Evolutionary conservation across 2,329 filamentous ascomycete species (phyloP).

Genomic region (Alternaria consortialis): DNA sequence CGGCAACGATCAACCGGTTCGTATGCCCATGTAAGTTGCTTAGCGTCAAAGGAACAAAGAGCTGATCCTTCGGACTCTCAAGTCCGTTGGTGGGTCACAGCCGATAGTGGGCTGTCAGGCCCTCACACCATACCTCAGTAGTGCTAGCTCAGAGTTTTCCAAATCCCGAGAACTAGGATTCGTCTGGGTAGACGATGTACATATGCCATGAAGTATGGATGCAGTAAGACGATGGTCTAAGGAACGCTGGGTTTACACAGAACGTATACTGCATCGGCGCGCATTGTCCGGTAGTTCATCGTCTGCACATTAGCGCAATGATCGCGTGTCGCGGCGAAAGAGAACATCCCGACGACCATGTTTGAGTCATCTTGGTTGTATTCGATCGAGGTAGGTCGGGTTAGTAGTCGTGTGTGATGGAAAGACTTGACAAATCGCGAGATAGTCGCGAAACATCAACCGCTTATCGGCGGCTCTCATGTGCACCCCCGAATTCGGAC

Average conservation of each 20-base stretch:
- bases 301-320: not conserved
- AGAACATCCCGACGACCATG: not conserved
- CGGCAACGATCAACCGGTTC: constrained; percentile 7
- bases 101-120: constrained; percentile 3
- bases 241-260: not conserved
- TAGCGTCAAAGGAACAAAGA: not conserved
- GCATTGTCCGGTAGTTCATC: not conserved
- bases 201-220: not conserved
- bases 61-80: constrained; percentile 9
- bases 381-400: not conserved
- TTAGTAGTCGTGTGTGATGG: not conserved
- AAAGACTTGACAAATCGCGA: not conserved
- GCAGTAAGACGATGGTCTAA: not conserved
- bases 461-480: constrained; percentile 19
- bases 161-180: not conserved
- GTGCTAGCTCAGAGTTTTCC: not conserved
- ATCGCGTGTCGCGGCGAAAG: too few relatives aligned
- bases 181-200: not conserved
- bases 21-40: not conserved
- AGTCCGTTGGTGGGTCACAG: constrained; percentile 10
- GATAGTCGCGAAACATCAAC: not conserved
- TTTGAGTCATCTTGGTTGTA: not conserved
- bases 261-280: not conserved
- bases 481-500: constrained; percentile 9
- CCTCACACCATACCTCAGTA: not conserved